Conservation (phyloP, 306 rosid species). For the Sicyos edulis region DNA sequence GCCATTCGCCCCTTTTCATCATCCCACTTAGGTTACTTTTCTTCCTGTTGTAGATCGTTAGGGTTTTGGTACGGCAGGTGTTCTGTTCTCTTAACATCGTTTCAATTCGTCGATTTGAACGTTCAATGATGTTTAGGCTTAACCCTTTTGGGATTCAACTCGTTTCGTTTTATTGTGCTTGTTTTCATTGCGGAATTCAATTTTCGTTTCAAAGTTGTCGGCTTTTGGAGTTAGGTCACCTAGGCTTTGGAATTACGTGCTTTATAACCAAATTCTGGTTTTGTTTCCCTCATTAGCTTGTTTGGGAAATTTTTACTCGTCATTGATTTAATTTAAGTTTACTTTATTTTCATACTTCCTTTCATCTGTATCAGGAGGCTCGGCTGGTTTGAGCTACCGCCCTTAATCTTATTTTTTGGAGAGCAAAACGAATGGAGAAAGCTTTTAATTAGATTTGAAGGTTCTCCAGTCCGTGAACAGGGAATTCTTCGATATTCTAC, state of each 20-base stretch:
- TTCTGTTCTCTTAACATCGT: not conserved
- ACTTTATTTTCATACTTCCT: not conserved
- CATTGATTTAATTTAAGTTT: not conserved
- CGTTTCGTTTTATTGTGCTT: not conserved
- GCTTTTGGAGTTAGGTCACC: not conserved
- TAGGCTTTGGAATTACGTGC: not conserved
- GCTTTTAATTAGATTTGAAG: not conserved
- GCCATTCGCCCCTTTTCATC: not conserved
- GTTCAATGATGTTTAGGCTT: not conserved
- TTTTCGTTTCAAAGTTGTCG: constrained; percentile 1
- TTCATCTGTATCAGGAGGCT: constrained; percentile 1
- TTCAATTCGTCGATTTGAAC: no score
- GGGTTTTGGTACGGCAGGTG: constrained; percentile 3
- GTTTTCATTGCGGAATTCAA: not conserved
- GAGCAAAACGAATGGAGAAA: not conserved
- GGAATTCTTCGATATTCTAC: not conserved
- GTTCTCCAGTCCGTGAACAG: not conserved
- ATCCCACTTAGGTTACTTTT: not conserved
- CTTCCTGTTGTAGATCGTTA: constrained; percentile 5
- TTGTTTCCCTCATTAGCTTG: not conserved
- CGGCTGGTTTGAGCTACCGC: not conserved
- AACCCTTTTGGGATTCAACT: not conserved
- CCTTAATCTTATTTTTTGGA: constrained; percentile 5
- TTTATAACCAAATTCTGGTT: not conserved
- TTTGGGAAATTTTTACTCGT: not conserved